These are phyloP conservation scores for Ilyonectria sp. DNA, from an alignment of 2,329 filamentous ascomycete species.

Conservation along the genomic window DNA sequence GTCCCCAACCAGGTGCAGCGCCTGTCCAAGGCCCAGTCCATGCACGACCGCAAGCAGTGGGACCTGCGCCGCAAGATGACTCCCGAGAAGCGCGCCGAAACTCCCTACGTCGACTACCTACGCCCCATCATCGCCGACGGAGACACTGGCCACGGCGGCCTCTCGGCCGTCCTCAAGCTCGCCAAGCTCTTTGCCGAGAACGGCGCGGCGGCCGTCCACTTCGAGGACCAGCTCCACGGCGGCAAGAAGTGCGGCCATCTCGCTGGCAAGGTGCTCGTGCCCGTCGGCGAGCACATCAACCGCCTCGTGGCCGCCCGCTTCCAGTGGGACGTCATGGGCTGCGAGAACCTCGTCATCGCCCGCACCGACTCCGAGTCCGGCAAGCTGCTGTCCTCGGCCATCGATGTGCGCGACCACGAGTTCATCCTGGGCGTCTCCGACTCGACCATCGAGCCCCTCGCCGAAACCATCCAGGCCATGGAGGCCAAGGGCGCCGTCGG, in stretches of 20 bases:
- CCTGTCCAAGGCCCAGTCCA: slow-evolving; percentile 94
- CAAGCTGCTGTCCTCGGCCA: slow-evolving; percentile 88
- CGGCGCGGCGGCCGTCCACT: slow-evolving; percentile 95
- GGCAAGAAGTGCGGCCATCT: slow-evolving; percentile 99
- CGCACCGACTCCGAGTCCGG: slow-evolving; percentile 97
- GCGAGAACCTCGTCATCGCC: slow-evolving; percentile 94
- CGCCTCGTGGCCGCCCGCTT: slow-evolving; percentile 91
- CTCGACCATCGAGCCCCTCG: slow-evolving; percentile 80
- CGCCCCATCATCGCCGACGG: slow-evolving; percentile 96
- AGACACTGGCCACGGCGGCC: slow-evolving; percentile 94
- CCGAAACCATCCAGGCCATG: slow-evolving; percentile 92
- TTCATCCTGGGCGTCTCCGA: slow-evolving; percentile 93
- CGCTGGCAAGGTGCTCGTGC: slow-evolving; percentile 95
- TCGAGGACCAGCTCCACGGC: slow-evolving; percentile 97
- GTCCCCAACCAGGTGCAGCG: slow-evolving; percentile 98
- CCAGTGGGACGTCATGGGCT: slow-evolving; percentile 99
- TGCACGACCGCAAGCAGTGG: slow-evolving; percentile 98
- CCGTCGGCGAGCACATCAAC: slow-evolving; percentile 96
- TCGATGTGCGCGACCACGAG: slow-evolving; percentile 96
- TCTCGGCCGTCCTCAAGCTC: slow-evolving; percentile 94
- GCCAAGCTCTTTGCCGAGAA: slow-evolving; percentile 98
- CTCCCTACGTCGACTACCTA: slow-evolving; percentile 92
- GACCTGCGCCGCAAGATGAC: slow-evolving; percentile 86
- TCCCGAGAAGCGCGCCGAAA: slow-evolving; percentile 78
- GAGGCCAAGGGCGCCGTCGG: slow-evolving; percentile 84